A percentile compares a stretch with the other conserved stretches of the same genome.
phyloP scores from a whole-genome alignment of 2,329 filamentous ascomycete species.

The Colletotrichum musicola region DNA sequence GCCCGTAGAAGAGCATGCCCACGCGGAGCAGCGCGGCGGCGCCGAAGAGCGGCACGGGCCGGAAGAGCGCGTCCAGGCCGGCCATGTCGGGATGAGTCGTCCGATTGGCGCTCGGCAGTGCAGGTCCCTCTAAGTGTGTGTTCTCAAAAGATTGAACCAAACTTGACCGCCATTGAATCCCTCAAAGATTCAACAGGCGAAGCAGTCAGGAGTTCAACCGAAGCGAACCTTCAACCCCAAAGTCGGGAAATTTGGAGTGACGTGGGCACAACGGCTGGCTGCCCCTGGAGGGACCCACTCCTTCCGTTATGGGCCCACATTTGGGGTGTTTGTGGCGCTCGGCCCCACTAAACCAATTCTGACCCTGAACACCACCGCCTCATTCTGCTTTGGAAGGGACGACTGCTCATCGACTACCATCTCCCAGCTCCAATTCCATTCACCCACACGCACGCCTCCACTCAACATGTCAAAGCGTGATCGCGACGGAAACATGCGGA shows the following conservation, averaged over 20 bases:
- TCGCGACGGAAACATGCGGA: constrained; percentile 61
- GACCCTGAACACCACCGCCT: constrained; percentile 24
- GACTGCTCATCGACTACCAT: neutral
- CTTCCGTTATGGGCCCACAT: constrained; percentile 13
- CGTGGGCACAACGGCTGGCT: constrained; percentile 32
- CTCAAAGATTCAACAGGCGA: neutral
- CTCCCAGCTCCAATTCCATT: neutral
- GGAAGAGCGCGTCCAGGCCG: constrained; percentile 49
- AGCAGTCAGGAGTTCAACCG: neutral
- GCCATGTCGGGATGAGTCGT: constrained; percentile 40
- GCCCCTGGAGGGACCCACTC: constrained; percentile 15
- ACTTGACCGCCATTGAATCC: neutral
- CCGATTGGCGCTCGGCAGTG: neutral
- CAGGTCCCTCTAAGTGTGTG: neutral
- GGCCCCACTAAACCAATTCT: constrained; percentile 35
- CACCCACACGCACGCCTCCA: neutral
- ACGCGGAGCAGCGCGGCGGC: constrained; percentile 75
- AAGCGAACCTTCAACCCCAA: neutral
- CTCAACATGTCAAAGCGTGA: constrained; percentile 59
- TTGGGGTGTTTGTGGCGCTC: neutral
- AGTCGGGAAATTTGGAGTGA: constrained; percentile 38
- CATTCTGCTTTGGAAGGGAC: constrained; percentile 3
- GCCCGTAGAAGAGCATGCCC: constrained; percentile 84
- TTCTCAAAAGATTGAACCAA: neutral
- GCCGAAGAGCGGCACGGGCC: constrained; percentile 64